Conservation (phyloP, 169 alveolate species). For the Pseudocohnilembus persalinus region DNA sequence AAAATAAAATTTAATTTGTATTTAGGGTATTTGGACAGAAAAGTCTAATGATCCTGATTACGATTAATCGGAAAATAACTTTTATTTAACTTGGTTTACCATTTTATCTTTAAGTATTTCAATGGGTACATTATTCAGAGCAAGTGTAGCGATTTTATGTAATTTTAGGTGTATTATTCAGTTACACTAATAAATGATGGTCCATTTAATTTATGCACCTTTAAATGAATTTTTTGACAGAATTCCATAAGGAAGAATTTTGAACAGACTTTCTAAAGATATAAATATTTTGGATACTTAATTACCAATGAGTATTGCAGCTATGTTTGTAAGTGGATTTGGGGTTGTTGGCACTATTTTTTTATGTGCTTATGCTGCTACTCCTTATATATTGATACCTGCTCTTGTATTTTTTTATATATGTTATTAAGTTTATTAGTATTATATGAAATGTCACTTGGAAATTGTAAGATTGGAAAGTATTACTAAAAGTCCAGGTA, state of each 20-base stretch:
- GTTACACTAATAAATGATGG: constrained; percentile 7
- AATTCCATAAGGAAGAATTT: constrained; percentile 38
- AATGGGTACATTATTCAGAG: constrained; percentile 3
- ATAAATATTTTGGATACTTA: constrained; percentile 25
- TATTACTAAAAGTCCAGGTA: constrained; percentile 59
- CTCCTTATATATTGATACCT: constrained; percentile 20
- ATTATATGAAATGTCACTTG: constrained; percentile 41
- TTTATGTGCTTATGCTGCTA: constrained; percentile 26
- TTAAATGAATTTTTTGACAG: constrained; percentile 40
- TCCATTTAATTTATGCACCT: not conserved
- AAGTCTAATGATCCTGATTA: not conserved
- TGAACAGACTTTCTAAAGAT: constrained; percentile 45
- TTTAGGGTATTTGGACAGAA: constrained; percentile 6
- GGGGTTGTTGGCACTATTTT: constrained; percentile 10
- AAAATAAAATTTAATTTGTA: too few relatives aligned
- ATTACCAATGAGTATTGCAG: constrained; percentile 7
- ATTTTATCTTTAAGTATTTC: not conserved
- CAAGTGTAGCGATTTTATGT: not conserved
- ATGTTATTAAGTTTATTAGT: constrained; percentile 6
- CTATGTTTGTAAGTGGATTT: not conserved
- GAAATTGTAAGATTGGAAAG: constrained; percentile 65
- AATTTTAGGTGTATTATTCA: not conserved
- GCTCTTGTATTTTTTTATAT: constrained; percentile 6
- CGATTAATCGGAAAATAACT: not conserved
- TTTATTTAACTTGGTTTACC: constrained; percentile 3